phyloP scores from a whole-genome alignment of 2,329 filamentous ascomycete genomes.

The Colletotrichum sp. region DNA sequence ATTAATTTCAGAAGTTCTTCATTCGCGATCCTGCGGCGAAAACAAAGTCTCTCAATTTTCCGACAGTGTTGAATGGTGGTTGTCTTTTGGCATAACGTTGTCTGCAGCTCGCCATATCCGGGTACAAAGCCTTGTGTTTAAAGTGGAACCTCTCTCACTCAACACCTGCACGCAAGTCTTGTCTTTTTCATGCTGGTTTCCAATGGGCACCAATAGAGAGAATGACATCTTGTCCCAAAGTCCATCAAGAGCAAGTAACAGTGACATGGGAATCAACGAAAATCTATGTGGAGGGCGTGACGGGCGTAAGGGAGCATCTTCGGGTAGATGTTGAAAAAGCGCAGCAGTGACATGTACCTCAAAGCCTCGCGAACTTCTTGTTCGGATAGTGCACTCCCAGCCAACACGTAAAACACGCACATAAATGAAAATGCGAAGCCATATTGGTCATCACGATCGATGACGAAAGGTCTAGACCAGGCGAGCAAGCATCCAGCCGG shows the following conservation, averaged over 20 bases:
- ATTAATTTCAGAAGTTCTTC: not conserved
- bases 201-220: not conserved
- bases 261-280: not conserved
- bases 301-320: not conserved
- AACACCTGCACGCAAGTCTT: not conserved
- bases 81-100: not conserved
- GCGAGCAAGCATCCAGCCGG: not conserved
- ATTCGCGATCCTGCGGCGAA: not conserved
- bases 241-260: not conserved
- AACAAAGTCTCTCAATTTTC: not conserved
- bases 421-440: not conserved
- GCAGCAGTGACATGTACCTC: not conserved
- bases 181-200: not conserved
- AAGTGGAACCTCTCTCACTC: not conserved
- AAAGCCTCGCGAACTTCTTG: not conserved
- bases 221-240: not conserved
- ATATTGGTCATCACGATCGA: not conserved
- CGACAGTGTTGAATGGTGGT: not conserved
- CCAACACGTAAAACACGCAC: not conserved
- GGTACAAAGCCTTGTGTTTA: not conserved
- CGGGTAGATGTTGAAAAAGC: fast-evolving
- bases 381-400: not conserved
- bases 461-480: not conserved
- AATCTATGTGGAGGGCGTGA: not conserved
- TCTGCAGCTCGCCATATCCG: not conserved